A percentile compares a stretch with the other conserved stretches of the same genome.
Evolutionary conservation across 2,329 filamentous ascomycete species (phyloP).

Genomic region (Alternaria brassicicola): DNA sequence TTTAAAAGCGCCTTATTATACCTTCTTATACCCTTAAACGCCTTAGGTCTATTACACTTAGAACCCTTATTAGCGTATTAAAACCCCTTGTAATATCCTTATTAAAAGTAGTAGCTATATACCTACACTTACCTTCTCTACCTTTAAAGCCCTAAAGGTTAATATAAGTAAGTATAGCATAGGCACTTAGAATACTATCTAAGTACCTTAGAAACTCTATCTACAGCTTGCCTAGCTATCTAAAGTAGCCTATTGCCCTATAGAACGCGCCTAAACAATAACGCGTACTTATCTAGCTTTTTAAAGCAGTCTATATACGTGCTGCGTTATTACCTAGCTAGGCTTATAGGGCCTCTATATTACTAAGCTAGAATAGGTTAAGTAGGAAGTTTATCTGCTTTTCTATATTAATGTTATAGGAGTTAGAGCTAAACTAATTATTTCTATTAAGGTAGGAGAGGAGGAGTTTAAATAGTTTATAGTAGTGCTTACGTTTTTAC

Average conservation of each 20-base stretch:
- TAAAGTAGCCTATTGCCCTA: slow-evolving; percentile 9
- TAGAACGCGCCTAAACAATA: slow-evolving; percentile 7
- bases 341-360: slow-evolving; percentile 1
- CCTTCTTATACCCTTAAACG: slow-evolving; percentile 4
- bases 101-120: slow-evolving; percentile 1
- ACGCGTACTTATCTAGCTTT: slow-evolving; percentile 18
- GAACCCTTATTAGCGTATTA: slow-evolving; percentile 13
- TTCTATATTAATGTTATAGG: slow-evolving; percentile 11
- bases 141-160: neutral
- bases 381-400: slow-evolving; percentile 13
- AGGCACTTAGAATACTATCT: slow-evolving; percentile 2
- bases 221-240: slow-evolving; percentile 12
- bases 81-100: slow-evolving; percentile 14
- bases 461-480: slow-evolving; percentile 16
- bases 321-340: slow-evolving; percentile 1
- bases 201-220: slow-evolving; percentile 6
- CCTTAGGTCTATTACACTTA: slow-evolving; percentile 11
- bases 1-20: slow-evolving; percentile 17
- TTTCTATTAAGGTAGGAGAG: slow-evolving; percentile 10
- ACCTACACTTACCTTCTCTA: neutral
- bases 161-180: slow-evolving; percentile 17
- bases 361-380: slow-evolving; percentile 7
- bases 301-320: neutral
- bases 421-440: slow-evolving; percentile 3
- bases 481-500: slow-evolving; percentile 4